Evolutionary conservation across 2,329 filamentous ascomycete genomes (phyloP), one percentile per base, ranked within the genome.

Genomic region (Nigrospora sphaerica): DNA sequence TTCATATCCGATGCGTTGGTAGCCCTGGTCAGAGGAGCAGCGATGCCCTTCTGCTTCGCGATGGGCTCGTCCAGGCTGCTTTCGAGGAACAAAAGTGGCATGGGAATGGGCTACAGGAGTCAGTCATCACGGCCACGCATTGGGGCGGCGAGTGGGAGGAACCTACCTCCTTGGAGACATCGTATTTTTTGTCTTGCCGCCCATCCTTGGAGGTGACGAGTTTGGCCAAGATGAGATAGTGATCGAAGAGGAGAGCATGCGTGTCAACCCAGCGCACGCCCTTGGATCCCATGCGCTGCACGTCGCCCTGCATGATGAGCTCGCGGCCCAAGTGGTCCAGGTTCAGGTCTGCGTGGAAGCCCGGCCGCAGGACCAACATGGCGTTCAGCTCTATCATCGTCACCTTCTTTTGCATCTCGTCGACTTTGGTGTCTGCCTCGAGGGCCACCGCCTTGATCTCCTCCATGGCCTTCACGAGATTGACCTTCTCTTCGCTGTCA

Each of bases 151-250:
- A 10, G 23, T 9, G 7, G 5, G 23, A 9, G 23, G 6, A 28
- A 57, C 77, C 68, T 67, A 86, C 83, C 66, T 95, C 77, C 64
- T 95, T 91, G 1, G 91, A 96, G 32, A 98, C 92, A 64, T 98
- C 93, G 56, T 93, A 98, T 57, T 88, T 89, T 67, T 86, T 93
- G 45, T 85, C 77, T n/a, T 78, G 79, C 41, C 79, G 80, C 39
- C 81, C 77, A 39, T 83, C 80, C 57, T 90, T 89, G 39, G 82
- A 73, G 12, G 77, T 73, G 4, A 83, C 74, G 9, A 88, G 76
- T 71, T 98, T 98, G 35, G 93, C 87, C 39, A 98, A 71, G 32
- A 98, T 91, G 34, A 98, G 77, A 64, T 96, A 98, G 66, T 98
- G 91, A 59, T 98, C 95, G 60, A 98, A 97, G 0, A 98, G 76